Base-by-base conservation (phyloP, 352 stramenopile species). In the Globisporangium nodosum region DNA sequence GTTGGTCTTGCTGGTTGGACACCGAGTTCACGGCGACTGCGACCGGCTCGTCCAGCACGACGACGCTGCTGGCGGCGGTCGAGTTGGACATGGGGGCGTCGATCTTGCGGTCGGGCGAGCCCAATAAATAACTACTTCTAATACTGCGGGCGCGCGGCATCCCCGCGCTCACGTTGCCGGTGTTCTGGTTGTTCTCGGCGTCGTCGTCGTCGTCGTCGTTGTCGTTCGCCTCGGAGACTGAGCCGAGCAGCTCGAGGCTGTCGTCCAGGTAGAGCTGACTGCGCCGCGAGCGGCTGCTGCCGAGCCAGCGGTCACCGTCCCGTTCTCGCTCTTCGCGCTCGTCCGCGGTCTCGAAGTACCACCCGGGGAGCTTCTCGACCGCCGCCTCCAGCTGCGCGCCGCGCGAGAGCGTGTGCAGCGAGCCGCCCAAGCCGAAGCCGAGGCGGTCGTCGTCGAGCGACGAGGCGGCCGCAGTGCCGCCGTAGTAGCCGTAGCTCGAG, bases 361-460 rank as follows among this genome's bases (percentile, higher is more conserved):
- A 88, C 31, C 74, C 65, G 1, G 81, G 77, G 27, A 91, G 63
- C 63, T 70, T 79, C 49, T 91, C 81, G 13, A 91, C 75, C 11
- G 71, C 81, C 11, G 71, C 78, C 54, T 91, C 81, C 52, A 91
- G 76, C 57, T 88, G 74, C 52, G 71, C 69, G 49, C 78, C 78
- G 43, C 81, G 78, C 9, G 78, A 86, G 33, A 76, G 64, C 20
- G 30, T 33, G 43, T 49, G 43, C 6, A 49, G 43, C 43, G 43
- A 47, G 40, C 40, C 40, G n/a, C 43, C 43, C 43, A 21, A 43
- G 39, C 43, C 43, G 5, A 49, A 27, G 43, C 43, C 43, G 43
- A 49, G 13, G 43, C 43, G 43, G 43, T 49, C 43, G 45, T 64
- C 58, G 21, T 59, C 58, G 18, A 54, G 58, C 63, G 20, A 49